A percentile compares a stretch with the other conserved stretches of the same genome.
Conservation (phyloP, 1,139 yeast genomes). For the Nakaseomyces delphensis region DNA sequence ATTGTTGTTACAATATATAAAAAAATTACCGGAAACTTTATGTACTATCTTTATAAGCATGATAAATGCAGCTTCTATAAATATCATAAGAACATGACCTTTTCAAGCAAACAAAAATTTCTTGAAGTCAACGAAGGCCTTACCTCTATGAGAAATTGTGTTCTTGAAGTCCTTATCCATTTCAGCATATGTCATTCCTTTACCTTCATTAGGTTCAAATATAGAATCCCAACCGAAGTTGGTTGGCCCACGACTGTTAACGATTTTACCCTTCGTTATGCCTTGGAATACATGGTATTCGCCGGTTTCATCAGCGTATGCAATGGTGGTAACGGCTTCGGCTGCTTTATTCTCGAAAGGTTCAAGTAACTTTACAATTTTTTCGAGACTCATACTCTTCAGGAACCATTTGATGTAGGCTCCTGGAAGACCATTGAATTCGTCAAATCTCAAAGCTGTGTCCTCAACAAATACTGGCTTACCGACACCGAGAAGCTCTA, state of each 20-base stretch:
- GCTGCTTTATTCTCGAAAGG: constrained; percentile 83
- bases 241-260: constrained; percentile 59
- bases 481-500: constrained; percentile 36
- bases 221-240: constrained; percentile 94
- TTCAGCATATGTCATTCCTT: constrained; percentile 75
- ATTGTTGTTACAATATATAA: background rate
- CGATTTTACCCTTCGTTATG: constrained; percentile 70
- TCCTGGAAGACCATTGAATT: constrained; percentile 82
- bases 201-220: constrained; percentile 56
- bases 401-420: constrained; percentile 90
- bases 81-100: constrained; percentile 4
- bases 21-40: too few relatives aligned
- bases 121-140: constrained; percentile 67
- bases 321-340: constrained; percentile 85
- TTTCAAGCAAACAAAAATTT: constrained; percentile 39
- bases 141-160: constrained; percentile 74
- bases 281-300: constrained; percentile 79
- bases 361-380: constrained; percentile 65
- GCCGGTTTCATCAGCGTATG: constrained; percentile 80
- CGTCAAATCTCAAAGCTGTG: constrained; percentile 79
- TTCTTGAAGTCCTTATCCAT: constrained; percentile 72
- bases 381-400: constrained; percentile 58
- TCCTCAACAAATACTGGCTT: constrained; percentile 94
- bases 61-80: too few relatives aligned
- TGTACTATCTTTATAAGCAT: background rate